Conservation (phyloP, 768 basidiomycete species). For the Mycena haematopus region DNA sequence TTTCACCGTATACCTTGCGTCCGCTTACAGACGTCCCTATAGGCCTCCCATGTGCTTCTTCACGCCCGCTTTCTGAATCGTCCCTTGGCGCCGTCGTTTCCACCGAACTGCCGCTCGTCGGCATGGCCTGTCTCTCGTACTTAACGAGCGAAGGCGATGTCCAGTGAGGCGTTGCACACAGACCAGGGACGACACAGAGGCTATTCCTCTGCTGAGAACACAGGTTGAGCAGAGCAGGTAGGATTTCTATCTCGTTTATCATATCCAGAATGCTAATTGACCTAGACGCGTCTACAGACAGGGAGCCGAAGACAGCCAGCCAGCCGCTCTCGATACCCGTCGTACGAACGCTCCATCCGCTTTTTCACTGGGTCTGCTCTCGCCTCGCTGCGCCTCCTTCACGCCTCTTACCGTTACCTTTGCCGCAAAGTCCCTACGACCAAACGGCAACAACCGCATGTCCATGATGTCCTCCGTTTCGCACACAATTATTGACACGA, state of each 20-base stretch:
- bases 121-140: too few species aligned
- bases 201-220: slow-evolving; percentile 74
- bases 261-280: slow-evolving; percentile 20
- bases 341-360: slow-evolving; percentile 48
- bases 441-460: slow-evolving; percentile 65
- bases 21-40: too few species aligned
- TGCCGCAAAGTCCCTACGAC: slow-evolving; percentile 43
- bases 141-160: too few species aligned
- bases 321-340: slow-evolving; percentile 58
- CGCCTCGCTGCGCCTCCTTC: slow-evolving; percentile 78
- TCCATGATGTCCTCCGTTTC: slow-evolving; percentile 82
- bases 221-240: slow-evolving; percentile 91
- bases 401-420: slow-evolving; percentile 68
- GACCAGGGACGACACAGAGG: slow-evolving; percentile 76
- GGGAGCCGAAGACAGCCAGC: slow-evolving; percentile 71
- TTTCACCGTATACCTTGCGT: too few species aligned
- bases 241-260: neutral
- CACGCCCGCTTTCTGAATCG: too few species aligned
- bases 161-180: too few species aligned
- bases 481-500: slow-evolving; percentile 53
- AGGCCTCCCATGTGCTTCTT: too few species aligned
- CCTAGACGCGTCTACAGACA: slow-evolving; percentile 79
- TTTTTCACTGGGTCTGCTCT: slow-evolving; percentile 49
- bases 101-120: too few species aligned
- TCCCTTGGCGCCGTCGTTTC: too few species aligned